These are phyloP conservation scores for Boletus pseudopeckii DNA, from an alignment of 768 basidiomycete species.

Conservation along the genomic window DNA sequence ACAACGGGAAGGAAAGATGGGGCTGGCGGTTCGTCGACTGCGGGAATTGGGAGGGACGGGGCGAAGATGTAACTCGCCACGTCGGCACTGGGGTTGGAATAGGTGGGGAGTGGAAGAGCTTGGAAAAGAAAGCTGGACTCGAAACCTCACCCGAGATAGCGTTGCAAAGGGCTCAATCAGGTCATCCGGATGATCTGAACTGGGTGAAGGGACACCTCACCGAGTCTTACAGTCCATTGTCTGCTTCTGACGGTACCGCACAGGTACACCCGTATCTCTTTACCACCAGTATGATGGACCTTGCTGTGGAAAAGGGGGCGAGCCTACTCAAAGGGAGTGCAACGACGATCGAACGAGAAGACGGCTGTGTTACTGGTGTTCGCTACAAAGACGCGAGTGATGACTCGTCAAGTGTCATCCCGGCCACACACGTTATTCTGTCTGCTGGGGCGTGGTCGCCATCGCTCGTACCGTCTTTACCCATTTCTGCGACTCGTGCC, in stretches of 20 bases:
- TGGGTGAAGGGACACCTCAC: constrained; percentile 61
- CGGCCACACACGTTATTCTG: constrained; percentile 69
- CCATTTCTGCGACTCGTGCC: constrained; percentile 61
- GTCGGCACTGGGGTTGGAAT: constrained; percentile 25
- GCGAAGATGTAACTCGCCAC: constrained; percentile 32
- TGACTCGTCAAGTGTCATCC: constrained; percentile 33
- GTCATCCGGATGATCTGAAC: constrained; percentile 47
- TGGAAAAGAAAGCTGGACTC: constrained; percentile 56
- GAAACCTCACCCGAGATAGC: constrained; percentile 3
- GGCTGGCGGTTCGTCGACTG: constrained; percentile 78
- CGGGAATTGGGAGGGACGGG: constrained; percentile 69
- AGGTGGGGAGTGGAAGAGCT: constrained; percentile 41
- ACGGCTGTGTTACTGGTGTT: constrained; percentile 47
- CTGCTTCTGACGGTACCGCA: constrained; percentile 51
- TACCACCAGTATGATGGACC: constrained; percentile 66
- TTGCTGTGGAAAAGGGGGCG: constrained; percentile 56
- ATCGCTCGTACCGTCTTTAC: constrained; percentile 49
- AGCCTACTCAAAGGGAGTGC: constrained; percentile 46
- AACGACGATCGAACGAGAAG: constrained; percentile 42
- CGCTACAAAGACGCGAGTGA: constrained; percentile 29
- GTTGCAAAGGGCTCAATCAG: constrained; percentile 27
- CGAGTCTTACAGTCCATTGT: constrained; percentile 57
- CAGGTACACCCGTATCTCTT: constrained; percentile 78
- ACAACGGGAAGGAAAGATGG: constrained; percentile 71
- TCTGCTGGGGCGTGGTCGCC: constrained; percentile 89